These are phyloP conservation scores for Yarrowia galli DNA, from an alignment of 1,139 yeast genomes.

Conservation along the genomic window DNA sequence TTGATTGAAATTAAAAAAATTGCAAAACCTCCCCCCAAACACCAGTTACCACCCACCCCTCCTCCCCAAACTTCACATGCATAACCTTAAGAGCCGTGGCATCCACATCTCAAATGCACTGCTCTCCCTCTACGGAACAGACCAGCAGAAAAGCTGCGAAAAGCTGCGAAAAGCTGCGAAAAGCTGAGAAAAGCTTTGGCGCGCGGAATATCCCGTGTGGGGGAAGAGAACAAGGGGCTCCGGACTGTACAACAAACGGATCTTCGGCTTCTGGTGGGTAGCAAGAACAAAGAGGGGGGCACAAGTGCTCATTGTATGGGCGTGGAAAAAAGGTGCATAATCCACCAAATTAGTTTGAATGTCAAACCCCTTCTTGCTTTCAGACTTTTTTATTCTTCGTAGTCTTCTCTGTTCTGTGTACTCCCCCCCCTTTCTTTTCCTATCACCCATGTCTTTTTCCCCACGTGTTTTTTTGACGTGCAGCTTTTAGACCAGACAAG, in stretches of 20 bases:
- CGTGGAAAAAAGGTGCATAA: no score
- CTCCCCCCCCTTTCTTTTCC: no score
- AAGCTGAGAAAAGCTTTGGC: not conserved
- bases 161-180: not conserved
- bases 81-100: slow-evolving; percentile 22
- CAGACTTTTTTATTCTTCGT: not conserved
- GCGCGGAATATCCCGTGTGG: slow-evolving; percentile 24
- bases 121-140: not conserved
- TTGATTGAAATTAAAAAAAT: no score
- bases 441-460: slow-evolving; percentile 8
- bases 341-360: no score
- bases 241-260: not conserved
- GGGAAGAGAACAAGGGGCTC: not conserved
- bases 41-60: not conserved
- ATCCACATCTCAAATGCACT: not conserved
- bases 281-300: no score
- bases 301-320: no score
- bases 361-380: no score
- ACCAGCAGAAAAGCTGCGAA: not conserved
- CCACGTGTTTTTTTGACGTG: slow-evolving; percentile 25
- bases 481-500: not conserved
- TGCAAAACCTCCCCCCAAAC: no score
- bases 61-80: slow-evolving; percentile 2
- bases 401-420: no score
- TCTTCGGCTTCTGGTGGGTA: not conserved